Evolutionary conservation across 345 rosid species (phyloP).

Genomic region (Punica granatum): DNA sequence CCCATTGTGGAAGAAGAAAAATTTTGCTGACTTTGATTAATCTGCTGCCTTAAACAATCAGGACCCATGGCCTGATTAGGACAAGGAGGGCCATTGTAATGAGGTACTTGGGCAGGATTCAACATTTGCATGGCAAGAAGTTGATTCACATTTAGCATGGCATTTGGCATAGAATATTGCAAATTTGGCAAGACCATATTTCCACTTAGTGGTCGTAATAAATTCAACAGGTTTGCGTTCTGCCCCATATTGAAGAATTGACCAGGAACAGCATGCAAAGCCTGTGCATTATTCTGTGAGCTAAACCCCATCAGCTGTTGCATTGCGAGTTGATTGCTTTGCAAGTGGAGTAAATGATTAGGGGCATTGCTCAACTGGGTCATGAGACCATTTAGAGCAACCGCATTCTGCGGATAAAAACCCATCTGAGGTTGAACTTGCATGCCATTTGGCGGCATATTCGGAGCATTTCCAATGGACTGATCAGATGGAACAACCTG

Average conservation of each 20-base stretch:
- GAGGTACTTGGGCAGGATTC: conserved; percentile 16
- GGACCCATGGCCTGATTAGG: conserved; percentile 8
- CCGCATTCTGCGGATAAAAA: conserved; percentile 24
- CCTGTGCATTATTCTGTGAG: conserved; percentile 6
- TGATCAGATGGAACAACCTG: conserved; percentile 6
- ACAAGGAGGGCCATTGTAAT: conserved; percentile 7
- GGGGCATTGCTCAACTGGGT: conserved; percentile 10
- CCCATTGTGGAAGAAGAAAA: conserved; percentile 19
- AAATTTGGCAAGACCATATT: conserved; percentile 26
- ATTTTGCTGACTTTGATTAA: conserved; percentile 28
- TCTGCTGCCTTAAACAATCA: conserved; percentile 26
- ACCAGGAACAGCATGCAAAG: conserved; percentile 21
- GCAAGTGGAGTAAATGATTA: conserved; percentile 3
- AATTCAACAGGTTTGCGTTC: conserved; percentile 13
- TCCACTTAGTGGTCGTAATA: conserved; percentile 17
- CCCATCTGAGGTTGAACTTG: conserved; percentile 12
- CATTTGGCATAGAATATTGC: conserved; percentile 27
- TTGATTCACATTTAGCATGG: conserved; percentile 31
- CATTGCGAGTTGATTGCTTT: conserved; percentile 10
- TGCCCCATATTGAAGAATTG: conserved; percentile 9
- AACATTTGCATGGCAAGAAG: conserved; percentile 23
- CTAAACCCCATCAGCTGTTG: conserved; percentile 9
- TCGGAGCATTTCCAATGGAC: not conserved
- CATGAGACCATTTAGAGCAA: conserved; percentile 19
- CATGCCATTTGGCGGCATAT: conserved; percentile 2